Base-by-base conservation (phyloP, 352 stramenopile species). In the Phytophthora chlamydospora region DNA sequence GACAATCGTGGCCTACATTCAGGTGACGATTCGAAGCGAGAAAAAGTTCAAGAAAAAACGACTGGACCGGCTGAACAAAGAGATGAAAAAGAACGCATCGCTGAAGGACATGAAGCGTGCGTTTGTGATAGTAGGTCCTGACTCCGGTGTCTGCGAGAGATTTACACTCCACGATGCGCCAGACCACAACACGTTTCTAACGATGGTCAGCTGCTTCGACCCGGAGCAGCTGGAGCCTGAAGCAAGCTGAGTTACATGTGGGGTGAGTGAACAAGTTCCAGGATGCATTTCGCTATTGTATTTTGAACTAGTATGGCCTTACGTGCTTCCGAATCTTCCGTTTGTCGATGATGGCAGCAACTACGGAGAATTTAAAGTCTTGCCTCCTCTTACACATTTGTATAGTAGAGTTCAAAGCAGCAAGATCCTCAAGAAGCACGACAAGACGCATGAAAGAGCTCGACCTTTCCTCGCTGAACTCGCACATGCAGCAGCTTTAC, bases 31-130 rank as follows among this genome's bases (percentile, higher is more conserved):
- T 50, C 27, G 32, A 51, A 68, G 31, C 13, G 42, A 61, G 36
- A 62, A 68, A 46, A 68, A 24, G 42, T 67, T 62, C n/a, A 62
- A 62, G 44, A 0, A 33, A 66, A 10, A 57, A 36, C 39, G 42
- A 59, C 35, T 59, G 10, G 13, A 12, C 14, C 17, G 16, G 34
- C 42, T 66, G 58, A 59, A 62, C 54, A 13, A 54, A 45, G 61
- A 38, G 42, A 58, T 64, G 53, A 31, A 64, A 47, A 56, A 48
- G 39, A 62, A 42, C 17, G 3, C 21, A 42, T 47, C 8, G 50
- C 43, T 62, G 36, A 46, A 39, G 49, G 43, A 40, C 4, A 42
- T 67, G 43, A 62, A 57, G 19, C 58, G 50, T n/a, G 49, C 21
- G 42, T 58, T 64, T 46, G 45, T 64, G 46, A 31, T 58, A 17